These are phyloP conservation scores for Aspergillus sp. DNA, from an alignment of 2,329 filamentous ascomycete genomes.

Conservation along the genomic window DNA sequence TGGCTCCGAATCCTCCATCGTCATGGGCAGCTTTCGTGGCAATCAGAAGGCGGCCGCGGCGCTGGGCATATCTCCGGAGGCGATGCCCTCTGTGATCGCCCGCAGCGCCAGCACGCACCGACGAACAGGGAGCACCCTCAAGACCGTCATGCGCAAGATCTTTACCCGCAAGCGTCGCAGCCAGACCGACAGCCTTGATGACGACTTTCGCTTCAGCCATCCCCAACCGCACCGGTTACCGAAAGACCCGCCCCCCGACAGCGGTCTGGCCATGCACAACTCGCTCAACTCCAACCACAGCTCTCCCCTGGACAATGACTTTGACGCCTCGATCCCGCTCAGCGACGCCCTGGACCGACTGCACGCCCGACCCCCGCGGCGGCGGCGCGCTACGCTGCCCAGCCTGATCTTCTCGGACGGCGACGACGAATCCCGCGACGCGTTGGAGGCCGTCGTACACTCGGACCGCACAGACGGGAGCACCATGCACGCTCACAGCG, in stretches of 20 bases:
- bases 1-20: slow-evolving; percentile 16
- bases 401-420: slow-evolving; percentile 43
- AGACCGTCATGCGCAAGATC: slow-evolving; percentile 45
- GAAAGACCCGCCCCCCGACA: slow-evolving; percentile 13
- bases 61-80: slow-evolving; percentile 22
- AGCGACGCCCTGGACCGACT: slow-evolving; percentile 21
- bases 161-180: slow-evolving; percentile 41
- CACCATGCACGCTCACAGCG: too few relatives aligned
- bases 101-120: slow-evolving; percentile 29
- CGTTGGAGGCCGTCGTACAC: slow-evolving; percentile 23
- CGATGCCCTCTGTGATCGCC: slow-evolving; percentile 21
- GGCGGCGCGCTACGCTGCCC: slow-evolving; percentile 44
- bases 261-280: slow-evolving; percentile 22
- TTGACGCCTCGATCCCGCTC: slow-evolving; percentile 18
- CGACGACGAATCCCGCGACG: slow-evolving; percentile 37
- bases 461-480: slow-evolving; percentile 15
- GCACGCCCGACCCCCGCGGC: slow-evolving; percentile 22
- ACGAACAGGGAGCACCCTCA: slow-evolving; percentile 41
- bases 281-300: slow-evolving; percentile 24
- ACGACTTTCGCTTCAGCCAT: slow-evolving; percentile 20
- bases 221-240: slow-evolving; percentile 7
- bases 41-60: slow-evolving; percentile 11
- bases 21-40: slow-evolving; percentile 13
- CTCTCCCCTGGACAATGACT: slow-evolving; percentile 22
- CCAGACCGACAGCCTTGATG: slow-evolving; percentile 29